These are phyloP conservation scores for Lanmaoa rubissima DNA, from an alignment of 768 basidiomycete species.

Conservation along the genomic window DNA sequence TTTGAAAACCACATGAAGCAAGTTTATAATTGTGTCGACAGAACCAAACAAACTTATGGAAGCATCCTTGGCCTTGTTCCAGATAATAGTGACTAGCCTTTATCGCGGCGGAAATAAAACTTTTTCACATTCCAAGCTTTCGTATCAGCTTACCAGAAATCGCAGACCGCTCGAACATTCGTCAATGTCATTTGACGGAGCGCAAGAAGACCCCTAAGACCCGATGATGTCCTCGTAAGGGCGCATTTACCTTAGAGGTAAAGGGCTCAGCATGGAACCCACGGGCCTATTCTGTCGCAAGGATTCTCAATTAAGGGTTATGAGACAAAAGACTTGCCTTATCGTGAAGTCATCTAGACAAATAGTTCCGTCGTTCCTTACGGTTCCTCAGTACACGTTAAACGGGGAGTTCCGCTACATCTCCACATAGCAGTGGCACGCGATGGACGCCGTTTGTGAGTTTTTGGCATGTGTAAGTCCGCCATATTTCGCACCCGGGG, in stretches of 20 bases:
- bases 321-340: conserved; percentile 4
- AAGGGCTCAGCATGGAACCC: conserved; percentile 5
- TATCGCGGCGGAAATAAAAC: conserved; percentile 16
- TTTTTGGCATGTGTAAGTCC: neutral
- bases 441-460: neutral
- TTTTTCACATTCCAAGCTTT: neutral
- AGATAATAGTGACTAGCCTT: neutral
- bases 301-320: conserved; percentile 5
- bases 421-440: conserved; percentile 4
- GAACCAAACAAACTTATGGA: conserved; percentile 21
- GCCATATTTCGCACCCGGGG: neutral
- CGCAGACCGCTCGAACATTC: conserved; percentile 2
- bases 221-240: neutral
- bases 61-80: neutral
- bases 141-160: neutral
- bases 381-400: conserved; percentile 1
- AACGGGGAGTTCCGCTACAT: neutral
- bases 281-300: neutral
- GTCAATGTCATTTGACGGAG: neutral
- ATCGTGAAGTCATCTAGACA: conserved; percentile 11
- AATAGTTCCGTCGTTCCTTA: neutral
- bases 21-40: conserved; percentile 21
- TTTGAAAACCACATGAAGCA: neutral
- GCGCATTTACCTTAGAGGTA: conserved; percentile 6
- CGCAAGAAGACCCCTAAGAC: neutral